phyloP scores from a whole-genome alignment of 352 stramenopile species.

The Phytophthora pinifolia region DNA sequence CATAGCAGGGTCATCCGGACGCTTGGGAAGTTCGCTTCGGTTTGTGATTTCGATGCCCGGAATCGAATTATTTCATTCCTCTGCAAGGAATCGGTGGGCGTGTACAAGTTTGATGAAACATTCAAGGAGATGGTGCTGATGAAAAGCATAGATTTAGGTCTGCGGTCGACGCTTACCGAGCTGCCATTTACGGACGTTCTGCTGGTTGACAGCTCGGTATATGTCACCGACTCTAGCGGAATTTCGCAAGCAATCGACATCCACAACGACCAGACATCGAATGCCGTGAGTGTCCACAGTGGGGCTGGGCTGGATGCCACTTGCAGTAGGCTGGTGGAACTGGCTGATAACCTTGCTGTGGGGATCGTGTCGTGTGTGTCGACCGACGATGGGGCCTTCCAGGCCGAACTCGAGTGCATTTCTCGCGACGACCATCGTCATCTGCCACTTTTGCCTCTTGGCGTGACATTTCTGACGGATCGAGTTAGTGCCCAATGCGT shows the following conservation, averaged over 20 bases:
- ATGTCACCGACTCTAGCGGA: constrained; percentile 35
- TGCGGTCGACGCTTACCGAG: constrained; percentile 28
- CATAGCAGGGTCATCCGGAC: constrained; percentile 12
- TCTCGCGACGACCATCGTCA: constrained; percentile 39
- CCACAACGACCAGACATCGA: constrained; percentile 46
- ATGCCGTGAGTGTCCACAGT: constrained; percentile 12
- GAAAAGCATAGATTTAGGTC: constrained; percentile 28
- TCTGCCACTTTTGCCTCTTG: constrained; percentile 31
- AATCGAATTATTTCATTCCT: constrained; percentile 30
- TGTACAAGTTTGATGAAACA: constrained; percentile 36
- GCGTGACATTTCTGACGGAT: constrained; percentile 27
- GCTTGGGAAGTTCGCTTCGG: constrained; percentile 24
- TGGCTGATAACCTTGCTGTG: constrained; percentile 42
- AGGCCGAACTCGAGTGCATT: constrained; percentile 25
- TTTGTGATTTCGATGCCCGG: constrained; percentile 28
- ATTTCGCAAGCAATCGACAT: constrained; percentile 37
- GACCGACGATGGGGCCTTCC: constrained; percentile 17
- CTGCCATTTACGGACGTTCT: constrained; percentile 32
- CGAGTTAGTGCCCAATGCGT: constrained; percentile 27
- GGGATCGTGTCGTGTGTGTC: constrained; percentile 13
- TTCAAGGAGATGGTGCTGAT: constrained; percentile 33
- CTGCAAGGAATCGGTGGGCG: constrained; percentile 8
- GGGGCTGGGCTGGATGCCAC: background rate
- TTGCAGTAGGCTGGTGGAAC: constrained; percentile 17
- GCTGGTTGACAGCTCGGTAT: constrained; percentile 26